Conservation (phyloP, 1,284 basidiomycete species). For the Austroboletus rostrupii region DNA sequence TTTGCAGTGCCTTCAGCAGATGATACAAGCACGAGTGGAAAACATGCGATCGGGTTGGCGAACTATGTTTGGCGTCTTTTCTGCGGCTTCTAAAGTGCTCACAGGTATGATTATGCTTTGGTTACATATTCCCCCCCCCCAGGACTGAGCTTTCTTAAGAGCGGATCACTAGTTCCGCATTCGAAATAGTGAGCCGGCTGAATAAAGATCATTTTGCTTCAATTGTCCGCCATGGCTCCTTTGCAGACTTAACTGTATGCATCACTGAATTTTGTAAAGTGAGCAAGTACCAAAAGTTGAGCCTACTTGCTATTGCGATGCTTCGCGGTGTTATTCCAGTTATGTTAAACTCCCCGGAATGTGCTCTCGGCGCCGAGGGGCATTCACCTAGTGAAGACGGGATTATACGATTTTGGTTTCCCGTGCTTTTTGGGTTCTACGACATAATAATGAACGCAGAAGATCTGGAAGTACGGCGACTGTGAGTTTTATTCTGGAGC, state of each 20-base stretch:
- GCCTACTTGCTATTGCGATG: constrained; percentile 94
- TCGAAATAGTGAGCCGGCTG: constrained; percentile 91
- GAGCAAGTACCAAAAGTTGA: constrained; percentile 98
- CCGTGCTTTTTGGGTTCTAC: constrained; percentile 94
- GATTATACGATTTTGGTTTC: constrained; percentile 97
- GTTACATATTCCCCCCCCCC: background rate
- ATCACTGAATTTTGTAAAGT: constrained; percentile 99
- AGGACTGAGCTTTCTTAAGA: constrained; percentile 44
- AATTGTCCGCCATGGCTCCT: constrained; percentile 89
- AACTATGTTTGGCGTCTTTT: constrained; percentile 98
- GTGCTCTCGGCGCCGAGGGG: constrained; percentile 50
- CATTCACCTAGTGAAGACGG: constrained; percentile 35
- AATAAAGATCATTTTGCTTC: constrained; percentile 90
- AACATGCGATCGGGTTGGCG: constrained; percentile 99
- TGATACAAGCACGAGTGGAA: constrained; percentile 93
- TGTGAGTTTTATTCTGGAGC: constrained; percentile 51
- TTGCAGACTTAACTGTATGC: constrained; percentile 94
- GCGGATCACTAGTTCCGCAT: constrained; percentile 89
- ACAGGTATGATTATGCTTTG: constrained; percentile 54
- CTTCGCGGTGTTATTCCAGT: constrained; percentile 87
- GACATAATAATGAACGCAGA: constrained; percentile 99
- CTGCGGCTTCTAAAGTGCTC: constrained; percentile 90
- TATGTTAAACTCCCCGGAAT: constrained; percentile 86
- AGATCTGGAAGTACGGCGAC: constrained; percentile 92
- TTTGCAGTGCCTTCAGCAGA: constrained; percentile 96